phyloP scores from a whole-genome alignment of 306 rosid genomes.

The Rosa lucieae region DNA sequence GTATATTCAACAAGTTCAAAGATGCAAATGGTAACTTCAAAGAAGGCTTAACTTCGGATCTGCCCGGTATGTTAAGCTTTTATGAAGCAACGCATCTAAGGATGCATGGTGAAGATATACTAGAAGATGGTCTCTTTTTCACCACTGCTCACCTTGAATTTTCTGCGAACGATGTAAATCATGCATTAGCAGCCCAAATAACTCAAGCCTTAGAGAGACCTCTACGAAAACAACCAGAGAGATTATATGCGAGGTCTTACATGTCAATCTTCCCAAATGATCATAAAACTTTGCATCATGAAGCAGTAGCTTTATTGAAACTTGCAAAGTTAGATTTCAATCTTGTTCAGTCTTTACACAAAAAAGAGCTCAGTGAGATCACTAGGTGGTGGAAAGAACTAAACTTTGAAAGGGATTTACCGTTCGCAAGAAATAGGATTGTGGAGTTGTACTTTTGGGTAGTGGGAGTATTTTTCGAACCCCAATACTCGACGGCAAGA shows the following conservation, averaged over 20 bases:
- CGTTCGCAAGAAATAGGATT: constrained; percentile 38
- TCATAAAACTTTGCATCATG: neutral
- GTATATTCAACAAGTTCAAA: constrained; percentile 16
- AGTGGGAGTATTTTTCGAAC: constrained; percentile 24
- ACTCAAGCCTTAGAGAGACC: constrained; percentile 5
- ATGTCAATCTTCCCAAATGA: constrained; percentile 23
- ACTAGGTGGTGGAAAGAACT: constrained; percentile 47
- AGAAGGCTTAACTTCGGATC: neutral
- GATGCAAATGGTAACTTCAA: constrained; percentile 14
- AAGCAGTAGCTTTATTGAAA: neutral
- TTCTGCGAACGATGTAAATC: neutral
- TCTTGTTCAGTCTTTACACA: constrained; percentile 28
- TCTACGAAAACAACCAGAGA: constrained; percentile 18
- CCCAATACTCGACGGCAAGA: constrained; percentile 27
- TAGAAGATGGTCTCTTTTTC: constrained; percentile 28
- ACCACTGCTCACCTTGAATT: constrained; percentile 27
- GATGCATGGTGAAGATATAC: constrained; percentile 8
- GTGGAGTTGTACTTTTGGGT: constrained; percentile 45
- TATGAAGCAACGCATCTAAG: constrained; percentile 19
- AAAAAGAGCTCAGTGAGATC: constrained; percentile 27
- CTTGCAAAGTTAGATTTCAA: constrained; percentile 43
- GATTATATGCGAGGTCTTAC: constrained; percentile 19
- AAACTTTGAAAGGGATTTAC: constrained; percentile 10
- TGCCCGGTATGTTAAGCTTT: constrained; percentile 13
- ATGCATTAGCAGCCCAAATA: neutral